Base-by-base conservation (phyloP, 1,284 basidiomycete species). In the Fereydounia khargensis region DNA sequence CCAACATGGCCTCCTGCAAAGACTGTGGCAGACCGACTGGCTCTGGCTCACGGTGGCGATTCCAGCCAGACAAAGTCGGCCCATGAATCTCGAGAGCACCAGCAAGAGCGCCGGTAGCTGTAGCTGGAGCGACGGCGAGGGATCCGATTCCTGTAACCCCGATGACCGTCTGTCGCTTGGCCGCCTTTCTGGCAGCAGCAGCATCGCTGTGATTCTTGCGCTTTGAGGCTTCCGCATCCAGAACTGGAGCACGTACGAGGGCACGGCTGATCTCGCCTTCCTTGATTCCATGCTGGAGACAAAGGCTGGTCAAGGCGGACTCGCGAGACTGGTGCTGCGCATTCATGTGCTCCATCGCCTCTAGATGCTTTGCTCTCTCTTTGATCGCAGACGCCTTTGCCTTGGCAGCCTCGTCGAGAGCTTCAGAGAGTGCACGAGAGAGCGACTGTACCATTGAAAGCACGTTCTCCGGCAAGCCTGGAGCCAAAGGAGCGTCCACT, bases 1-100 rank as follows among this genome's bases (percentile, higher is more conserved):
- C 69, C 3, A 64, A 51, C 70, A 73, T 73, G 2, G 70, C 70
- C 33, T 73, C 68, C 31, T 63, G 65, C 8, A 73, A 34, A 2
- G 68, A 70, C 8, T 55, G 42, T 6, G 65, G 64, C 13, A 71
- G 58, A 21, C 57, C 31, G n/a, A n/a, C n/a, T n/a, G 25, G 27
- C 23, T 28, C 10, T 28, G 10, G n/a, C n/a, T n/a, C 27, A 28
- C 9, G 9, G 9, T 28, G 10, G 10, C 27, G 27, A 28, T 10
- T n/a, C 27, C 27, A 28, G 27, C n/a, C 27, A 9, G 10, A 28
- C 27, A n/a, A n/a, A n/a, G n/a, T n/a, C n/a, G n/a, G n/a, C n/a
- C n/a, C n/a, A n/a, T n/a, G n/a, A n/a, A n/a, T n/a, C n/a, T n/a
- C n/a, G n/a, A n/a, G n/a, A n/a, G n/a, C n/a, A n/a, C n/a, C n/a